Evolutionary conservation across 1,284 basidiomycete genomes (phyloP).

Genomic region (Ceratobasidium sp.): DNA sequence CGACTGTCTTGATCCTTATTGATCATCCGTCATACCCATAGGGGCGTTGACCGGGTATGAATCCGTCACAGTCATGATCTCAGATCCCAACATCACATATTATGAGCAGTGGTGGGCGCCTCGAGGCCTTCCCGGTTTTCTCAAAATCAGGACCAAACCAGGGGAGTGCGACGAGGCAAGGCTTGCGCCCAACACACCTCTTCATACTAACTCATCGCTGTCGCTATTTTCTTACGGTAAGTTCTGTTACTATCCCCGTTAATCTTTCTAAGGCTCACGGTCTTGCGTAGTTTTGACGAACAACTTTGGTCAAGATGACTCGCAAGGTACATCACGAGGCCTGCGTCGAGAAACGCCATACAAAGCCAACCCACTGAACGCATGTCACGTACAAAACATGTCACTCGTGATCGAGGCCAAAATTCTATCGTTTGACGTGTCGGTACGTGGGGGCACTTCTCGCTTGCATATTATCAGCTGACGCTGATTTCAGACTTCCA

Average conservation of each 20-base stretch:
- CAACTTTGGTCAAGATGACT: neutral
- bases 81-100: neutral
- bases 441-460: no score
- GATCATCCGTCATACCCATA: neutral
- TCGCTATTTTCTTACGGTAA: conserved; percentile 10
- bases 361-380: conserved; percentile 17
- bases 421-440: conserved; percentile 1
- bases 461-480: no score
- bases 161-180: conserved; percentile 6
- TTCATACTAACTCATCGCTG: conserved; percentile 14
- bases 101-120: neutral
- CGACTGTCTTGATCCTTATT: neutral
- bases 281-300: conserved; percentile 12
- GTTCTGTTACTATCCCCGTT: neutral
- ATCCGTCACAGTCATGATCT: neutral
- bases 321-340: neutral
- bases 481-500: neutral
- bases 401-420: conserved; percentile 6
- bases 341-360: conserved; percentile 7
- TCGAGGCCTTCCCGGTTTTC: neutral
- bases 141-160: neutral
- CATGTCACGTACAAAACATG: conserved; percentile 24
- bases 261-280: no score
- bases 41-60: neutral
- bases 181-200: neutral